Evolutionary conservation across 495 filamentous ascomycete genomes (phyloP).

Genomic region (Amphirosellinia nigrospora): DNA sequence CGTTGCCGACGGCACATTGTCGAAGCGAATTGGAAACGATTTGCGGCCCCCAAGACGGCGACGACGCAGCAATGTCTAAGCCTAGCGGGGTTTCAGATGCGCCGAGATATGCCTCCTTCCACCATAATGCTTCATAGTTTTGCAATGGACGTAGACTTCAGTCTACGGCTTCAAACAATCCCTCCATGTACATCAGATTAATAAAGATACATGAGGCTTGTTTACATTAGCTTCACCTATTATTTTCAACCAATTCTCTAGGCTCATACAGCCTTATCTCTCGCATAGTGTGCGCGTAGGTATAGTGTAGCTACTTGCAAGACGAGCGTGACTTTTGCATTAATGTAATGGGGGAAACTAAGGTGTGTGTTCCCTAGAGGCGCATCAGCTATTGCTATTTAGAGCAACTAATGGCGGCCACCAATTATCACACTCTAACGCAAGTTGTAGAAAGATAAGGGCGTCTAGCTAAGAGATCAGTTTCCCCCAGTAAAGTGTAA

Average conservation of each 20-base stretch:
- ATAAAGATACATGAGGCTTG: neutral
- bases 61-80: neutral
- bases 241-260: neutral
- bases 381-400: neutral
- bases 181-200: neutral
- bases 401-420: neutral
- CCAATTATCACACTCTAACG: neutral
- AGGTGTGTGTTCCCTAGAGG: neutral
- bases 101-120: neutral
- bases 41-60: neutral
- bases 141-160: neutral
- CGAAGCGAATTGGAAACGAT: neutral
- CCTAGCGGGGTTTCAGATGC: neutral
- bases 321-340: neutral
- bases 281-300: neutral
- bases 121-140: no score
- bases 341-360: neutral
- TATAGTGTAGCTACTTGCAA: neutral
- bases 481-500: no score
- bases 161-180: neutral
- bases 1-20: neutral
- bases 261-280: neutral
- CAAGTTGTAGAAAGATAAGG: neutral
- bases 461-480: neutral
- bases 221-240: neutral